A percentile compares a stretch with the other conserved stretches of the same genome.
phyloP scores from a whole-genome alignment of 129 eudicot genomes.

The Erigeron canadensis region DNA sequence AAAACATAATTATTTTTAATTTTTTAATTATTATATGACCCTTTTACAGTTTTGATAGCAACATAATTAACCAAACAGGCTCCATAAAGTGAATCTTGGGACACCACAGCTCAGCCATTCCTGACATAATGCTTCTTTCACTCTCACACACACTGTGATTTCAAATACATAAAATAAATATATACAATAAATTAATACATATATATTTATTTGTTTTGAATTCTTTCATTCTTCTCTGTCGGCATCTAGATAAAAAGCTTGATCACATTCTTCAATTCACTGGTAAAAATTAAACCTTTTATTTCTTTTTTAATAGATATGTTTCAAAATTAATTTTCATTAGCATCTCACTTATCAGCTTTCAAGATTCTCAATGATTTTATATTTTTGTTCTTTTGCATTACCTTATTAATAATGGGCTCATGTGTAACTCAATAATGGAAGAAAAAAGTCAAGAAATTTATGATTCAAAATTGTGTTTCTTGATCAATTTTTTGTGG shows the following conservation, averaged over 20 bases:
- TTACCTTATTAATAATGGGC: constrained; percentile 25
- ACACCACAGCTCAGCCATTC: constrained; percentile 26
- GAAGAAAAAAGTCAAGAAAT: constrained; percentile 20
- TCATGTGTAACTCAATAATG: constrained; percentile 33
- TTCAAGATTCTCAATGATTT: constrained; percentile 29
- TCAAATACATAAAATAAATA: neutral
- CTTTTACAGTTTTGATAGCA: too few relatives aligned
- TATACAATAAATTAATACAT: neutral
- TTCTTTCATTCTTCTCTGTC: constrained; percentile 31
- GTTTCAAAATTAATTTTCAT: neutral
- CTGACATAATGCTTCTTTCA: constrained; percentile 29
- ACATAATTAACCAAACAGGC: neutral
- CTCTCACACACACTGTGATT: neutral
- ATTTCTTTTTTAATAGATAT: neutral
- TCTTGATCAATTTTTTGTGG: constrained; percentile 21
- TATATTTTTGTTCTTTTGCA: constrained; percentile 17
- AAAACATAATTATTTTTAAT: too few relatives aligned
- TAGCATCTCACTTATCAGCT: constrained; percentile 30
- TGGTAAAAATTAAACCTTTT: constrained; percentile 17
- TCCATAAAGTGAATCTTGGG: constrained; percentile 26
- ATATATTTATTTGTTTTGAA: constrained; percentile 14
- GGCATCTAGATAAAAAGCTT: constrained; percentile 26
- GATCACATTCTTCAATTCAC: constrained; percentile 23
- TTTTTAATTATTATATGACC: neutral
- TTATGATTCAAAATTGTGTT: constrained; percentile 25